phyloP scores from a whole-genome alignment of 73 alveolate genomes.

The Durusdinium trenchii region DNA sequence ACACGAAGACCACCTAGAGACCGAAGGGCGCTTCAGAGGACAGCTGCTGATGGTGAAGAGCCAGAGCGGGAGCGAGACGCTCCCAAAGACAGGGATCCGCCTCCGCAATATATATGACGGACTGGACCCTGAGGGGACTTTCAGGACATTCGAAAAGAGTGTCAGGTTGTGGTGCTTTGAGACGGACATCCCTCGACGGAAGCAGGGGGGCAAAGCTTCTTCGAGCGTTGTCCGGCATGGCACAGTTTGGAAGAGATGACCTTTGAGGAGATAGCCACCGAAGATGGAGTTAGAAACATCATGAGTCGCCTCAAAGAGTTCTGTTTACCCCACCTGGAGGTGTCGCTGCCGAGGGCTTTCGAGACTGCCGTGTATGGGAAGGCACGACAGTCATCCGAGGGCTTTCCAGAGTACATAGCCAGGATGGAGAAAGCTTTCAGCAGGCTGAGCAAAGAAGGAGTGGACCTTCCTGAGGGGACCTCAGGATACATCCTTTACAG shows the following conservation, averaged over 20 bases:
- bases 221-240: not conserved
- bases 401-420: not conserved
- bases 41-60: not conserved
- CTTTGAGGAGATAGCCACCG: not conserved
- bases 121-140: not conserved
- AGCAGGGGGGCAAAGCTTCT: slow-evolving; percentile 18
- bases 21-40: not conserved
- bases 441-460: not conserved
- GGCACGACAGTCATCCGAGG: not conserved
- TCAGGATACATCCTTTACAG: slow-evolving; percentile 7
- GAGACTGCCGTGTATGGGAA: slow-evolving; percentile 11
- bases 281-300: not conserved
- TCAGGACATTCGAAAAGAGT: not conserved
- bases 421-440: not conserved
- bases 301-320: not conserved
- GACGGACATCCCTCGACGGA: not conserved
- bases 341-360: not conserved
- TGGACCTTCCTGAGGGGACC: not conserved
- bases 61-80: not conserved
- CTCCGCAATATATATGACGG: slow-evolving; percentile 1
- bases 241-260: not conserved
- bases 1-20: not conserved
- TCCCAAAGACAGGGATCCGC: not conserved
- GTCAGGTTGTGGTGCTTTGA: not conserved
- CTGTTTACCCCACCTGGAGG: slow-evolving; percentile 3